A percentile compares a stretch with the other conserved stretches of the same genome.
These are phyloP conservation scores for Leishmania amazonensis DNA, from an alignment of 208 protist species.

Conservation along the genomic window DNA sequence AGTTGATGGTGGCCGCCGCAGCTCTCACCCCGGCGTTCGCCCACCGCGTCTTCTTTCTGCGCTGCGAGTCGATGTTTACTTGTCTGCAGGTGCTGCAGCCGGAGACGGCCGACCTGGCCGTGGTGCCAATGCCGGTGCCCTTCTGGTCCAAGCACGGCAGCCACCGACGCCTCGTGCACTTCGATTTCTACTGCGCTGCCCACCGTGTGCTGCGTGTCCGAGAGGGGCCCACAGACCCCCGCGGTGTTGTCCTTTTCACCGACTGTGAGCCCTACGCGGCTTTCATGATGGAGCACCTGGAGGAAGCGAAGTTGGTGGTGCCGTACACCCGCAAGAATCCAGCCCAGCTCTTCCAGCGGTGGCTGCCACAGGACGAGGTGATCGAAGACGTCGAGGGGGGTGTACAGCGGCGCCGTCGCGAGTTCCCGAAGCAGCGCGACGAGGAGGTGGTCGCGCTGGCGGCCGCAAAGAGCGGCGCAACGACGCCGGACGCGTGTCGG, in stretches of 20 bases:
- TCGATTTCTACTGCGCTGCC: slow-evolving; percentile 63
- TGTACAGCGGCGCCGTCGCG: slow-evolving; percentile 9
- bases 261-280: slow-evolving; percentile 73
- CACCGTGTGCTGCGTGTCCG: slow-evolving; percentile 52
- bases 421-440: slow-evolving; percentile 24
- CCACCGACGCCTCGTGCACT: slow-evolving; percentile 67
- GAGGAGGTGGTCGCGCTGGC: slow-evolving; percentile 25
- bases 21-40: slow-evolving; percentile 9
- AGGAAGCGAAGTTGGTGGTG: slow-evolving; percentile 76
- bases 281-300: slow-evolving; percentile 86
- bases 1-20: slow-evolving; percentile 45
- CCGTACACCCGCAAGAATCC: slow-evolving; percentile 85
- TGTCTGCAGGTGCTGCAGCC: slow-evolving; percentile 48
- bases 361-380: slow-evolving; percentile 32
- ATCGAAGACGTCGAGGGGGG: background rate
- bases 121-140: slow-evolving; percentile 79
- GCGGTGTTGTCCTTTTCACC: slow-evolving; percentile 80
- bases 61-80: slow-evolving; percentile 78
- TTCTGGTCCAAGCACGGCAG: slow-evolving; percentile 66
- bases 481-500: slow-evolving; percentile 14
- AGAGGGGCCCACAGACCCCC: slow-evolving; percentile 41
- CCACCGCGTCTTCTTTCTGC: slow-evolving; percentile 63
- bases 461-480: slow-evolving; percentile 26
- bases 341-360: slow-evolving; percentile 32
- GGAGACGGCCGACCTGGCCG: slow-evolving; percentile 51